Base-by-base conservation (phyloP, 768 basidiomycete species). In the Lentinus brumalis region DNA sequence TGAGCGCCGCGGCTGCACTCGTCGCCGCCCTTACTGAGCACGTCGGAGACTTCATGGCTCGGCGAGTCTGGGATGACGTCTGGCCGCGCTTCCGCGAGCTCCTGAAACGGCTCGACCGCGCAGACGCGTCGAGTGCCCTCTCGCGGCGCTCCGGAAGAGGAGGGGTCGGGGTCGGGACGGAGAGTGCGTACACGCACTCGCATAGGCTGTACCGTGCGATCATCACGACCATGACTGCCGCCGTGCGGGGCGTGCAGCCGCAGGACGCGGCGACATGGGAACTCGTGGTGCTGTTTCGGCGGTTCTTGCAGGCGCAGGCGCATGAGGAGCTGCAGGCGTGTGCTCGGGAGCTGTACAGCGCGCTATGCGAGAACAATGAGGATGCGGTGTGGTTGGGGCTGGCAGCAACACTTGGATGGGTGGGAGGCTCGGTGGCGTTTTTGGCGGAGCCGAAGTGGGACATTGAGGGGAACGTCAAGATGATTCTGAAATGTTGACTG, bases 361-460 rank as follows among this genome's bases (percentile, higher is more conserved):
- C 82, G 16, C 77, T 94, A 42, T 81, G 76, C 29, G 75, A 68
- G 63, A 77, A 83, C 26, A 92, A 97, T 67, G 80, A 81, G 26
- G 96, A 98, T 74, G 84, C 86, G 2, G 88, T 96, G 5, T 98
- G 96, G 96, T 70, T 95, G 50, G 86, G 81, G 7, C 75, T 98
- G 60, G 73, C 74, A 47, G 81, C 81, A 14, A 90, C 89, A 0
- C 71, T 74, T 42, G 79, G 78, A 4, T 71, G 74, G 29, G 59
- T 78, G n/a, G 70, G 76, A 44, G 71, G 78, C 42, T 70, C 77
- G 16, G 75, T 83, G 67, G 60, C 67, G 14, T 90, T 87, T 67
- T 70, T 92, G 75, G 69, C 66, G 59, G 78, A 84, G 65, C 58
- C 64, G n/a, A 79, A 73, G 55, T 93, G 91, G 91, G 80, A 89